A percentile compares a stretch with the other conserved stretches of the same genome.
phyloP scores from a whole-genome alignment of 2,329 filamentous ascomycete genomes.

The Scolecobasidium constrictum region DNA sequence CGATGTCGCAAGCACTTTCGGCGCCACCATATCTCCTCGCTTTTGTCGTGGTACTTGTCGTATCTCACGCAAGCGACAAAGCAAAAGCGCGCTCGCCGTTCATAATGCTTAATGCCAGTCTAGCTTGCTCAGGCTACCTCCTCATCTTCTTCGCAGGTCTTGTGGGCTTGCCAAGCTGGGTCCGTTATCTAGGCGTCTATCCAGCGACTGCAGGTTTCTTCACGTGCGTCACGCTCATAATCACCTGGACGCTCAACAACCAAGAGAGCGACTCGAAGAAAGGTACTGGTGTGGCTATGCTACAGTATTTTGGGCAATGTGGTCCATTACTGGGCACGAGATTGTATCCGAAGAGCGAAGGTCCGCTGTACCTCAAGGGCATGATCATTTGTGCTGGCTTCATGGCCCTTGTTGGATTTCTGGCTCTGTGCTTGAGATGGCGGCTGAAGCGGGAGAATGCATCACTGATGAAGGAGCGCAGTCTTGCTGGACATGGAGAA shows the following conservation, averaged over 20 bases:
- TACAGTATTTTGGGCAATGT: constrained; percentile 74
- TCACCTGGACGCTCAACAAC: constrained; percentile 86
- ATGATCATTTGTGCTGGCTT: constrained; percentile 40
- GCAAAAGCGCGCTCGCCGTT: constrained; percentile 50
- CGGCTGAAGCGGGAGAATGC: constrained; percentile 26
- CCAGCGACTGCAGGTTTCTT: constrained; percentile 78
- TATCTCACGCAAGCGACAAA: constrained; percentile 62
- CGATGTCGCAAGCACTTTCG: constrained; percentile 64
- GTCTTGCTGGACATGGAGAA: not conserved
- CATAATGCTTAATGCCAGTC: constrained; percentile 56
- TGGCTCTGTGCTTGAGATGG: constrained; percentile 32
- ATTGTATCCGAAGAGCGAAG: constrained; percentile 41
- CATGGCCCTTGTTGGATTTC: constrained; percentile 35
- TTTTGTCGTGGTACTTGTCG: constrained; percentile 60
- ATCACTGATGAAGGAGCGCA: not conserved
- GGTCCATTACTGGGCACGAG: constrained; percentile 53
- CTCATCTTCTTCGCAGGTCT: constrained; percentile 50
- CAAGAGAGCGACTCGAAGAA: constrained; percentile 58
- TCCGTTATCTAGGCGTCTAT: constrained; percentile 66
- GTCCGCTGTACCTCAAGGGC: constrained; percentile 37
- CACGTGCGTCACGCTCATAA: constrained; percentile 69
- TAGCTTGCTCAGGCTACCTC: constrained; percentile 51
- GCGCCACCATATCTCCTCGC: constrained; percentile 73
- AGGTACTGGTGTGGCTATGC: constrained; percentile 65
- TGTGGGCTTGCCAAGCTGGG: constrained; percentile 33